These are phyloP conservation scores for Camelina neglecta DNA, from an alignment of 345 rosid species.

Conservation along the genomic window DNA sequence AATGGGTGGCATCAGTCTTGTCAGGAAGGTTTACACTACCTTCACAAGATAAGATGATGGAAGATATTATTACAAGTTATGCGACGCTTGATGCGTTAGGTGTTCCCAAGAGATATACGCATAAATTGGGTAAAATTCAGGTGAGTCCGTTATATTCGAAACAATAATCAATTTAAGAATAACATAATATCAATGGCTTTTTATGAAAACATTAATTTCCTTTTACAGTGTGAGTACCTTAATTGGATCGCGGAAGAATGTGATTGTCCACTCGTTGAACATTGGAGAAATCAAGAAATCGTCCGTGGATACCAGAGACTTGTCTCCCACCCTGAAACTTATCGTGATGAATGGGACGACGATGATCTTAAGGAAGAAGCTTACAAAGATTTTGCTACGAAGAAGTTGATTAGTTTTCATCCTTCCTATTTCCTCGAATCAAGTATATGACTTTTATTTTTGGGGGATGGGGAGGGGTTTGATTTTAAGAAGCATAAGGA, in stretches of 20 bases:
- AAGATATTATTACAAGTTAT: conserved; percentile 53
- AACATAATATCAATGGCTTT: too few species aligned
- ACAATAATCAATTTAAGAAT: too few species aligned
- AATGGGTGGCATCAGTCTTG: conserved; percentile 36
- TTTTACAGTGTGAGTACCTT: conserved; percentile 45
- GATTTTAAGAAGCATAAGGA: too few species aligned
- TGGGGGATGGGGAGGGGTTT: neutral
- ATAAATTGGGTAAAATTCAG: conserved; percentile 35
- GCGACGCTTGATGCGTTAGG: conserved; percentile 54
- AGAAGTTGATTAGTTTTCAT: conserved; percentile 15
- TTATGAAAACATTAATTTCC: too few species aligned
- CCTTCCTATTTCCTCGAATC: neutral
- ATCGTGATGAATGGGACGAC: conserved; percentile 65
- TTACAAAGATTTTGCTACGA: conserved; percentile 46
- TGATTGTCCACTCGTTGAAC: conserved; percentile 47
- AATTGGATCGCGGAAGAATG: conserved; percentile 46
- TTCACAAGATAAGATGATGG: conserved; percentile 34
- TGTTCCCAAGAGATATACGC: conserved; percentile 63
- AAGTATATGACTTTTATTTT: neutral
- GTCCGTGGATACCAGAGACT: neutral
- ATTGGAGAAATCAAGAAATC: conserved; percentile 59
- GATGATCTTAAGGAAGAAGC: conserved; percentile 52
- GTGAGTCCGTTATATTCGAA: neutral
- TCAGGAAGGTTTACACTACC: conserved; percentile 33
- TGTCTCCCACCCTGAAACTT: conserved; percentile 43